Base-by-base conservation (phyloP, 202 grass and related monocot genomes). In the Elaeis oleifera region DNA sequence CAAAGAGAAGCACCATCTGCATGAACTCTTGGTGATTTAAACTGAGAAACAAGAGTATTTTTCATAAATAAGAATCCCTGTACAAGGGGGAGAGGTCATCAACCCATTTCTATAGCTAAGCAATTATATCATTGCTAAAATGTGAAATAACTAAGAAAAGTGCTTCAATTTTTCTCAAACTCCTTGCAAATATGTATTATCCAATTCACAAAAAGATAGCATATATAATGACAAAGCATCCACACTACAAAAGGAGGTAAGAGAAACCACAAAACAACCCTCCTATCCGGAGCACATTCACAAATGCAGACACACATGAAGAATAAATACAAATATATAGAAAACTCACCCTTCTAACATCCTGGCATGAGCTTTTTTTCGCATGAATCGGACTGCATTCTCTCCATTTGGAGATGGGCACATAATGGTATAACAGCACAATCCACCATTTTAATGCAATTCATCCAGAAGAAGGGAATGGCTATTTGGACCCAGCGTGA, bases 51-150 rank as follows among this genome's bases (percentile, higher is more conserved):
- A 76, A 74, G 51, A 63, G 70, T 65, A 63, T 24, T 58, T 63
- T 72, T 81, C 26, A 54, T 81, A 19, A 32, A 32, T 32, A 61
- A 7, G 23, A 70, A 51, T 51, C 64, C 76, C 85, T 89, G 74
- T 5, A 71, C 29, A 32, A 32, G 29, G 1, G 29, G 29, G 29
- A 32, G 29, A 32, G 29, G 29, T 6, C 29, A 32, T 32, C 6
- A 32, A 32, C 6, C 29, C 29, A 6, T 6, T 24, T 24, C 23
- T 24, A 24, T 24, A 24, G 23, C 29, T 32, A 32, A 32, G 29
- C 29, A 32, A 32, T 32, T 1, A 32, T 32, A 32, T 32, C 29
- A 6, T 3, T 3, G 23, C 29, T 32, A 32, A 32, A 6, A 32
- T 32, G 29, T 32, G 29, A 5, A 6, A 32, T 32, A 32, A 32